Evolutionary conservation across 2,329 filamentous ascomycete genomes (phyloP), one percentile per base, ranked within the genome.

Genomic region (Penicillium palitans): DNA sequence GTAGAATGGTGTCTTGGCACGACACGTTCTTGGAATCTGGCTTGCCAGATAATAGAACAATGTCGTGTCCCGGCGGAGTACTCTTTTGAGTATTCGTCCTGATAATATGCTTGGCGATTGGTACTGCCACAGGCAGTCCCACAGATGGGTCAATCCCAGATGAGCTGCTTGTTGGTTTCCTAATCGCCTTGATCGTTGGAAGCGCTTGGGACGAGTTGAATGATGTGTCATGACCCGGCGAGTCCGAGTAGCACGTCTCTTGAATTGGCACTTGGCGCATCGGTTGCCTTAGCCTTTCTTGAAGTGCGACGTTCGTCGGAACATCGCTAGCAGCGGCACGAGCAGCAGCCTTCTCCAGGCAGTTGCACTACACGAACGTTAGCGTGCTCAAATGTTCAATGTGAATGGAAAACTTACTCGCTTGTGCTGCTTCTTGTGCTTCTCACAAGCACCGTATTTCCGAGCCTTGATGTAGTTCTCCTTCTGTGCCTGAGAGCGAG

Each of bases 351-450:
- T 74, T 74, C 52, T 77, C 74, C 40, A 76, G 65, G 66, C 75
- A 77, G 45, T 77, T 77, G 57, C 75, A 77, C 74, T 77, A 59
- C 24, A 51, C 2, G 25, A 2, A 25, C 66, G 52, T 73, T 65
- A 61, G 63, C 29, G 1, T 54, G 27, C 17, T 54, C 35, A 37
- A 52, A 45, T 19, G n/a, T 37, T n/a, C 10, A 31, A 27, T 24
- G 15, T 13, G 42, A 40, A 31, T 40, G 9, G 24, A 42, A 46
- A 21, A 64, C 73, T 67, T 66, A 78, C 76, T 55, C 75, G 63
- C 57, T 78, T 78, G 56, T 78, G 76, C 54, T 78, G 76, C 58
- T 76, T 76, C 57, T 74, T 72, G 61, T 78, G 76, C 62, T 78
- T 78, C 57, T 76, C 73, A 54, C 76, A 78, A 42, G 75, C 76